Evolutionary conservation across 2,329 filamentous ascomycete species (phyloP).

Genomic region (Botrytis hyacinthi): DNA sequence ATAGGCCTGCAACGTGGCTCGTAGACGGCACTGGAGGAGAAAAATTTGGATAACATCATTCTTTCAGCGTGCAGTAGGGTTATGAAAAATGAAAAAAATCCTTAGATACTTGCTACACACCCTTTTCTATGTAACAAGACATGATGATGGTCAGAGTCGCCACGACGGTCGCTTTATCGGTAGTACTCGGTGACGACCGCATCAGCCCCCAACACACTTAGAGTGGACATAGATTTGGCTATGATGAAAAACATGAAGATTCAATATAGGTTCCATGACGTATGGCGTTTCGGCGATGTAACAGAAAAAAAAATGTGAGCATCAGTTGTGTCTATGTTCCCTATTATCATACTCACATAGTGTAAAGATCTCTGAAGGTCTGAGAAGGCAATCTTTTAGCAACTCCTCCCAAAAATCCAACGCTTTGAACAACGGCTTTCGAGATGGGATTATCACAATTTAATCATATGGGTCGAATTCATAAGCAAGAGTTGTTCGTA

Average conservation of each 20-base stretch:
- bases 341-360: no score
- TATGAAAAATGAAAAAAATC: neutral
- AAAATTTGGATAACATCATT: neutral
- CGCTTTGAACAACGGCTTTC: neutral
- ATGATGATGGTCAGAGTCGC: neutral
- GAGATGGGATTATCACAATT: neutral
- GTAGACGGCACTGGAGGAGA: neutral
- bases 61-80: neutral
- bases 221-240: neutral
- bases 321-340: no score
- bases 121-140: neutral
- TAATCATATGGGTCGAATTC: neutral
- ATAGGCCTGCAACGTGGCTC: neutral
- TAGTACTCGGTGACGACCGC: neutral
- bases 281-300: neutral
- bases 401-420: neutral
- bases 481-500: neutral
- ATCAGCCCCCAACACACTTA: neutral
- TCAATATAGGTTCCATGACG: neutral
- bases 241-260: neutral
- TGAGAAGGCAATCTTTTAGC: no score
- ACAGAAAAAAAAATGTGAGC: no score
- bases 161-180: neutral
- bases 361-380: no score
- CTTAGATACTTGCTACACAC: neutral